Conservation (phyloP, 106 monocot genomes). For the Xerophyta viscosa region DNA sequence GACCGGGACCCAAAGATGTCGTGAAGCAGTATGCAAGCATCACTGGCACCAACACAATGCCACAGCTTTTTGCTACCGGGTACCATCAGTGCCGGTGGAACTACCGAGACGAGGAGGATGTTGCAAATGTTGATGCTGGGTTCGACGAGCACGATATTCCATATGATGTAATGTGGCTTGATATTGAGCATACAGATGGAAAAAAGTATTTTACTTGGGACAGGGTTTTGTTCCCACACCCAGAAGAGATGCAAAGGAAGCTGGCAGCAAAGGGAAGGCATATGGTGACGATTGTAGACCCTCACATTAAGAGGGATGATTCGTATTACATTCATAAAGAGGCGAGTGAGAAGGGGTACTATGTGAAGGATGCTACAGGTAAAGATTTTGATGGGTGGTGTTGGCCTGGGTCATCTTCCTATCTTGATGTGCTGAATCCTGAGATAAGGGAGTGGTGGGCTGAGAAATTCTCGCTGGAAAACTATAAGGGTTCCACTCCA, state of each 20-base stretch:
- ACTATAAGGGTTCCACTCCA: conserved; percentile 83
- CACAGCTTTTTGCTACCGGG: conserved; percentile 76
- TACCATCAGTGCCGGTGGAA: conserved; percentile 99
- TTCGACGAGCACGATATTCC: conserved; percentile 99
- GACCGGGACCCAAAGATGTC: conserved; percentile 89
- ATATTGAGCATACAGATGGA: conserved; percentile 93
- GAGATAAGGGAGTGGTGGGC: conserved; percentile 92
- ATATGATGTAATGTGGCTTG: conserved; percentile 97
- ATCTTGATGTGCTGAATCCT: conserved; percentile 81
- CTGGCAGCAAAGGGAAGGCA: conserved; percentile 65
- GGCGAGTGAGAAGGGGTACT: conserved; percentile 89
- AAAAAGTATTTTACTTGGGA: conserved; percentile 99
- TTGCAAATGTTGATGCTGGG: conserved; percentile 64
- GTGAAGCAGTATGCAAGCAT: conserved; percentile 60
- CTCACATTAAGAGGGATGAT: conserved; percentile 89
- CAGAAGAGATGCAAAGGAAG: conserved; percentile 83
- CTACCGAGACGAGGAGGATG: conserved; percentile 95
- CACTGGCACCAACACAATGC: conserved; percentile 78
- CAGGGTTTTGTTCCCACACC: conserved; percentile 60
- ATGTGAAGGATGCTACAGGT: conserved; percentile 81
- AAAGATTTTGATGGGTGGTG: conserved; percentile 96
- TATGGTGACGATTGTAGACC: conserved; percentile 97
- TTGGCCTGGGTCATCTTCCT: conserved; percentile 94
- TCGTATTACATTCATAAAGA: conserved; percentile 64
- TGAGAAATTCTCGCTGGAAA: conserved; percentile 74